Conservation (phyloP, 257 asterid genomes). For the Solanum paucissectum region DNA sequence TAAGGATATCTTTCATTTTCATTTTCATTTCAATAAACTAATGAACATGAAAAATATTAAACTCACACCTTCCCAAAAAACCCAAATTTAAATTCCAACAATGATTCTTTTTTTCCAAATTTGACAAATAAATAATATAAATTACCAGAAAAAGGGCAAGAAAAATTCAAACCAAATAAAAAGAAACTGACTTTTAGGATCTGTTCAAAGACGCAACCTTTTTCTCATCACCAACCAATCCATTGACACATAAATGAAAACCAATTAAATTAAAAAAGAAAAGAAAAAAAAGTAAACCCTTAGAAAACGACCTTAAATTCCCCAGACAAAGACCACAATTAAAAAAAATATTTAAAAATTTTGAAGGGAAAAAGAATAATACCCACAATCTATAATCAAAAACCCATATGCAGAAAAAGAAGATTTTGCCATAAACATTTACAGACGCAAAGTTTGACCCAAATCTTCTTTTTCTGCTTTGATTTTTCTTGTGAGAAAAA, state of each 20-base stretch:
- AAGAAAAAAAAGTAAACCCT: constrained; percentile 13
- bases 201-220: constrained; percentile 20
- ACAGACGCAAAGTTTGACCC: constrained; percentile 25
- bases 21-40: not conserved
- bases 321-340: constrained; percentile 5
- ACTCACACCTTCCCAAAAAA: not conserved
- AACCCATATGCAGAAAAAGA: not conserved
- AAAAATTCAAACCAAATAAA: constrained; percentile 5
- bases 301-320: constrained; percentile 27
- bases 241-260: not conserved
- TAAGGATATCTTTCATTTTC: not conserved
- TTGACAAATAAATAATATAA: constrained; percentile 2
- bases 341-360: not conserved
- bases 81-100: constrained; percentile 6
- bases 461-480: constrained; percentile 9
- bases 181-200: constrained; percentile 22
- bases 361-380: not conserved
- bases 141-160: not conserved
- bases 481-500: constrained; percentile 8
- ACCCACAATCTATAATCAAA: constrained; percentile 11
- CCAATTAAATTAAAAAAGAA: not conserved
- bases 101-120: not conserved
- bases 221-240: constrained; percentile 27
- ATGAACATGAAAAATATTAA: not conserved
- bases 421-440: not conserved